Base-by-base conservation (phyloP, 1,284 basidiomycete genomes). In the Pholiota adiposa region DNA sequence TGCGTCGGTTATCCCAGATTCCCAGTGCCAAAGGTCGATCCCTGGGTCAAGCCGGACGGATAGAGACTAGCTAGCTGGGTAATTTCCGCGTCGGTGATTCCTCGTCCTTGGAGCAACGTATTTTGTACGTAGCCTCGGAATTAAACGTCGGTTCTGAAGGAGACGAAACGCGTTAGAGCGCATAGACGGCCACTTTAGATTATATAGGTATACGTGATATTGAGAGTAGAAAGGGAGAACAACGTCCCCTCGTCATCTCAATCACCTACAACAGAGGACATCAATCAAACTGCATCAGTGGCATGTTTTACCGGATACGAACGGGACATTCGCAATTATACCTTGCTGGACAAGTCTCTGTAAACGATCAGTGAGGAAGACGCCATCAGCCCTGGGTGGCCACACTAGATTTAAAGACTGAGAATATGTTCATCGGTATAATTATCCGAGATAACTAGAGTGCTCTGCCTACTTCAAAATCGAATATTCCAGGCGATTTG, bases 21-120 rank as follows among this genome's bases (percentile, higher is more conserved):
- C n/a, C n/a, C 29, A 5, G 84, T 85, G 54, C 74, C 70, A 59
- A 77, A 86, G 0, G 84, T 83, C 4, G 83, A 84, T 1, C 84
- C 82, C 63, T 78, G 66, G 0, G 72, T 72, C 34, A 76, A 67
- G 59, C 82, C 78, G 1, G 64, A 63, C 1, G 83, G 78, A 61
- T 85, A 86, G 8, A 77, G 63, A 8, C 44, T 55, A 36, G 77
- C 63, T 1, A 84, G 51, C n/a, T 68, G 59, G 31, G 71, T 67
- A 6, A 82, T 56, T n/a, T 76, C 71, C 2, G 60, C 56, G 11
- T 60, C 55, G 0, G 74, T 63, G 8, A 72, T 70, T 1, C 57
- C 55, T 6, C 61, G 61, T 4, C 68, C 63, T 0, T 75, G 71
- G 2, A 80, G 54, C 60, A 73, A 78, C 27, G 67, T 68, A 0